Evolutionary conservation across 2,329 filamentous ascomycete species (phyloP).

Genomic region (Talaromyces pinophilus): DNA sequence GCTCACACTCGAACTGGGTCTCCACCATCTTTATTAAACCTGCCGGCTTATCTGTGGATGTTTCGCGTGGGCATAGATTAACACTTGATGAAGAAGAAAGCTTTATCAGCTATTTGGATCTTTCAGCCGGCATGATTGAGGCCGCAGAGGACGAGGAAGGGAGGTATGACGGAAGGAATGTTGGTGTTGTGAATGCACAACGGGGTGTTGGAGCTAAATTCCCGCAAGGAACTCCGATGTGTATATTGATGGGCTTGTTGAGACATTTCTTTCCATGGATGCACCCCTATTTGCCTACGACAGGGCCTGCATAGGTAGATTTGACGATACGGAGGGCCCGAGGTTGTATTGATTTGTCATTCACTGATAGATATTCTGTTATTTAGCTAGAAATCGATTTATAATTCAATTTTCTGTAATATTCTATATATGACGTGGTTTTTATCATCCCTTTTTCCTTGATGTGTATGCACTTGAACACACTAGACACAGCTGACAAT

Average conservation of each 20-base stretch:
- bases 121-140: conserved; percentile 54
- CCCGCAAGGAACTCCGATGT: conserved; percentile 36
- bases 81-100: conserved; percentile 42
- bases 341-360: neutral
- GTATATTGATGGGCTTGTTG: conserved; percentile 36
- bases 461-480: neutral
- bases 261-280: conserved; percentile 38
- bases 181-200: conserved; percentile 31
- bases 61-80: conserved; percentile 44
- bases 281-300: conserved; percentile 36
- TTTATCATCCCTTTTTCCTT: neutral
- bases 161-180: conserved; percentile 28
- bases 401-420: neutral
- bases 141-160: conserved; percentile 41
- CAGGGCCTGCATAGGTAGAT: neutral
- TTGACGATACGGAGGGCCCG: neutral
- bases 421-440: neutral
- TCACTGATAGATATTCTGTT: neutral
- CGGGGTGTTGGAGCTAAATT: conserved; percentile 35
- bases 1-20: conserved; percentile 27
- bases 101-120: conserved; percentile 47
- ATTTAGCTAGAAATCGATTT: neutral
- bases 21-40: conserved; percentile 31
- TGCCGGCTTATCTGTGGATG: conserved; percentile 28
- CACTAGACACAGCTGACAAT: neutral